Base-by-base conservation (phyloP, 2,329 filamentous ascomycete species). In the Colletotrichum neosansevieriae region DNA sequence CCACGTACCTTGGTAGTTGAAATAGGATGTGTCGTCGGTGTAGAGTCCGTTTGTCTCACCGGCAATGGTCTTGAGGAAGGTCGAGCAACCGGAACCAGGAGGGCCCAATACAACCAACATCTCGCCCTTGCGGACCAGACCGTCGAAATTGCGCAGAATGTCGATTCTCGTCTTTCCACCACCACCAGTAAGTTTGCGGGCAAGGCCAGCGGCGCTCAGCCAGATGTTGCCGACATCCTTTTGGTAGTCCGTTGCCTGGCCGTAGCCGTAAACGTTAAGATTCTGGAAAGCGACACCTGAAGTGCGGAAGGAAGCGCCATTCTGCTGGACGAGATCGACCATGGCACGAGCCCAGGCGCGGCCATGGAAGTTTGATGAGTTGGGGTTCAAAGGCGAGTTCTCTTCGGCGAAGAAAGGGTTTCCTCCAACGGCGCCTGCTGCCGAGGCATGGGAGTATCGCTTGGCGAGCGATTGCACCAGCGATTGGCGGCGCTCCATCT, bases 41-140 rank as follows among this genome's bases (percentile, higher is more conserved):
- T 86, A 89, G 73, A 97, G 90, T 58, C 94, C 94, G 72, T 94
- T 91, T 21, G 91, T 93, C 79, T 97, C 93, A 69, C 94, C 93
- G 3, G 93, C 88, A 72, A 97, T 88, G 0, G 93, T 92, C 82
- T 97, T 97, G 66, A 97, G 83, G 71, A 97, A 90, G 2, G 94
- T 97, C 15, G 92, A 93, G 78, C 94, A 97, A 61, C 92, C 92
- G n/a, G 86, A 85, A 45, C 88, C 88, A 2, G 91, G 91, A 63
- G 91, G 91, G 15, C 91, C 91, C 38, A 94, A 84, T 2, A 93
- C 91, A 15, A 93, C 89, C 32, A 93, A 79, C 89, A 94, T 92
- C 82, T 94, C 91, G 49, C 91, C 91, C 69, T 86, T 87, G 74
- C 88, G 84, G 1, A 93, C 88, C 0, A 93, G 75, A 29, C 91